A percentile compares a stretch with the other conserved stretches of the same genome.
phyloP scores from a whole-genome alignment of 2,329 filamentous ascomycete genomes.

The Trematosphaeria pertusa region DNA sequence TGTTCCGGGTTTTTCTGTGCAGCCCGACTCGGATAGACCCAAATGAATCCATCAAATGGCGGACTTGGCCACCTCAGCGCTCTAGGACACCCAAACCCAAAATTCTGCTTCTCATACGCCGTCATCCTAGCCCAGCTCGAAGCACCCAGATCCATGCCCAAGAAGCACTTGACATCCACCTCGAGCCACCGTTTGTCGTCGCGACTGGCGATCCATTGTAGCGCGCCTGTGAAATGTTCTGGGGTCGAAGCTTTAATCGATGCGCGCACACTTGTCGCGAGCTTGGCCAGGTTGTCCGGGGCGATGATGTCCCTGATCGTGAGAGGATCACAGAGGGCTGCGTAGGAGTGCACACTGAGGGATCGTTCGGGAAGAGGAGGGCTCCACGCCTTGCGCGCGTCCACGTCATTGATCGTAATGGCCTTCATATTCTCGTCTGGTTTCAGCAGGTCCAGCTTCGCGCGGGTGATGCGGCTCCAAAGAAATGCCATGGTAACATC shows the following conservation, averaged over 20 bases:
- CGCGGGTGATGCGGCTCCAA: conserved; percentile 27
- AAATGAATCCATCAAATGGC: conserved; percentile 24
- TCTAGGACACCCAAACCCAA: conserved; percentile 35
- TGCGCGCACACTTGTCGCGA: conserved; percentile 28
- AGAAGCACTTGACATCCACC: conserved; percentile 27
- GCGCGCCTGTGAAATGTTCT: conserved; percentile 22
- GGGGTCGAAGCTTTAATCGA: conserved; percentile 28
- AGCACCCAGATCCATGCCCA: conserved; percentile 32
- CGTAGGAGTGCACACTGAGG: conserved; percentile 27
- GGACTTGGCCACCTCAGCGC: conserved; percentile 22
- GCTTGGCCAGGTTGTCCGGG: conserved; percentile 15
- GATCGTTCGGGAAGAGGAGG: conserved; percentile 30
- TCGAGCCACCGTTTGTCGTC: conserved; percentile 29
- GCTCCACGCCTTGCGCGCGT: conserved; percentile 24
- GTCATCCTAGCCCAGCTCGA: conserved; percentile 35
- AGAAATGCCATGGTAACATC: conserved; percentile 33
- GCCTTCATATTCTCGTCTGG: conserved; percentile 14
- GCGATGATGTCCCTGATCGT: conserved; percentile 18
- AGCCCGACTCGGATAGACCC: conserved; percentile 22
- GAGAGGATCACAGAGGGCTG: conserved; percentile 19
- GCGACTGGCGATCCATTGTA: conserved; percentile 29
- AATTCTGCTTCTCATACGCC: conserved; percentile 34
- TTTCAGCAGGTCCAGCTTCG: conserved; percentile 23
- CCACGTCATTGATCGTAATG: conserved; percentile 30
- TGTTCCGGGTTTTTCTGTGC: conserved; percentile 5